A percentile compares a stretch with the other conserved stretches of the same genome.
phyloP scores from a whole-genome alignment of 2,329 filamentous ascomycete genomes.

The Lecanicillium sp. region DNA sequence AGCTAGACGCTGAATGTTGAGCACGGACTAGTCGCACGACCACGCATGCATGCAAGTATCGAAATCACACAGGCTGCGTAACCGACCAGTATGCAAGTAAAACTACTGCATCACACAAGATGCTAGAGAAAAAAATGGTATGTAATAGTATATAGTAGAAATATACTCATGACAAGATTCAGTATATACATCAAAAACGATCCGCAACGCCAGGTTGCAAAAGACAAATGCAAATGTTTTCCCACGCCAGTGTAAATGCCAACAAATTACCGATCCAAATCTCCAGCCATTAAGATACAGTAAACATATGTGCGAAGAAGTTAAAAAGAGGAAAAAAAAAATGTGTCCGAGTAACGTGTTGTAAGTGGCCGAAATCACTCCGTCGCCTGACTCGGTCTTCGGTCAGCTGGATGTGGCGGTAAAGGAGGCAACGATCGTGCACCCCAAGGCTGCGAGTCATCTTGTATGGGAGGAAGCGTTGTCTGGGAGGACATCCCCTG shows the following conservation, averaged over 20 bases:
- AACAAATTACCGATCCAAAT: no score
- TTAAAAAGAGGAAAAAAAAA: not conserved
- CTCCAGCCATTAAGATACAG: no score
- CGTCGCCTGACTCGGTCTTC: not conserved
- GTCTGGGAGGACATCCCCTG: constrained; percentile 2
- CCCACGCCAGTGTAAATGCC: no score
- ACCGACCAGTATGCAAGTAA: no score
- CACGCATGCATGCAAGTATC: no score
- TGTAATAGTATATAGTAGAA: no score
- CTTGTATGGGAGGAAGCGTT: not conserved
- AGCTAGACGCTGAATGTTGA: no score
- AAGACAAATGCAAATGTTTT: not conserved
- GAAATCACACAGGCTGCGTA: no score
- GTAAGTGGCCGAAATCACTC: constrained; percentile 7
- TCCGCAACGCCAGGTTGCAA: constrained; percentile 5
- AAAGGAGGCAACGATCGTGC: not conserved
- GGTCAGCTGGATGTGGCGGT: not conserved
- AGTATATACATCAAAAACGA: constrained; percentile 4
- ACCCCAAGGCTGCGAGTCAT: constrained; percentile 7
- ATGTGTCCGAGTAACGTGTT: constrained; percentile 2
- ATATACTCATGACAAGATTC: no score
- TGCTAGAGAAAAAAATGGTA: no score
- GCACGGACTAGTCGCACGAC: no score
- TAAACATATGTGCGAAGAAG: not conserved
- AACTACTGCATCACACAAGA: no score